Base-by-base conservation (phyloP, 2,329 filamentous ascomycete genomes). In the Pseudofabraea citricarpa region DNA sequence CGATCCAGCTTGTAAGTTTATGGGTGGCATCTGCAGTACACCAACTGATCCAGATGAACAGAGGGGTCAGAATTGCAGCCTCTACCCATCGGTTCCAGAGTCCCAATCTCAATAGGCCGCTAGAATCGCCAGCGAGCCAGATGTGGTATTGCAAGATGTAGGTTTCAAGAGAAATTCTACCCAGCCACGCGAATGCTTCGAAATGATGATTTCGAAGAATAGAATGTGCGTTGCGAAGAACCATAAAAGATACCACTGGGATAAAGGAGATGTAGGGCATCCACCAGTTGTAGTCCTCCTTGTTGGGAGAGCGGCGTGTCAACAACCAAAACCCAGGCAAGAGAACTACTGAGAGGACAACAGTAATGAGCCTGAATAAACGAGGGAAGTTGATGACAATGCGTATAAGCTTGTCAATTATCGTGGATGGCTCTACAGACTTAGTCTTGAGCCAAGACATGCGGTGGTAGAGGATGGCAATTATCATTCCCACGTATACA, bases 111-210 rank as follows among this genome's bases (percentile, higher is more conserved):
- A 83, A 65, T 4, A 75, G 51, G 0, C 73, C 75, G 23, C 69
- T 72, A 2, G 74, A 73, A 52, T 83, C 77, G 3, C 71, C 75
- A 2, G 76, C 77, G 7, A 83, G 69, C 71, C 76, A 80, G 41
- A 81, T 67, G 56, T 85, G 81, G 55, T 74, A 74, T 50, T 82
- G 77, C 27, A 84, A 62, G 5, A 79, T 66, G 49, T 77, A 81
- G 1, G 76, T 73, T 59, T 83, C 80, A 1, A 81, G 68, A 0
- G 77, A 77, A 45, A 71, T 73, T 5, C 66, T 64, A 2, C 81
- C 79, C 3, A 84, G 59, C 64, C 69, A 75, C 1, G 74, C 71
- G 21, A 78, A 77, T 2, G 69, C 49, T 1, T 50, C 53, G 12
- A 73, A 70, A 52, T 75, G 64, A 32, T 64, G 60, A 6, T 65